Base-by-base conservation (phyloP, 257 asterid species). In the Nicotiana obtusifolia region DNA sequence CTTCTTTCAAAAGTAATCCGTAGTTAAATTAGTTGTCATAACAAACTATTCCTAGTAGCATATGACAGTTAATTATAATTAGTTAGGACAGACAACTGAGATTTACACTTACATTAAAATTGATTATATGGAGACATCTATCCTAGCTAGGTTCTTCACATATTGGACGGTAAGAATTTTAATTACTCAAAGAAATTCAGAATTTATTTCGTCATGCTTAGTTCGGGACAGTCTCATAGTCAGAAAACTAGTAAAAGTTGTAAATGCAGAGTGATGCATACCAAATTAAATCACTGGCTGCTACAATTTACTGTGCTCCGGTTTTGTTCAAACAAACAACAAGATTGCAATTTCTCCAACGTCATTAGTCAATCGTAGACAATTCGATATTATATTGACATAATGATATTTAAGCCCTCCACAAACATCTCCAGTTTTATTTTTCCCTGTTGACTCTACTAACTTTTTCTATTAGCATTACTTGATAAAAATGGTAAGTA, bases 211-310 rank as follows among this genome's bases (percentile, higher is more conserved):
- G 5, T 69, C 35, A 41, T 52, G 3, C 28, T 7, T 44, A 44
- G 0, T 44, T 44, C n/a, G 19, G 19, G 59, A 67, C 54, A 67
- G 4, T 30, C 10, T 67, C 24, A 33, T 49, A 66, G 2, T 7
- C 77, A 17, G 10, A 69, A 11, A 69, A n/a, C 6, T n/a, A 5
- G 6, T 11, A 11, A 19, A 69, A 10, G 9, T 11, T 5, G 0
- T 13, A 33, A 41, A 69, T 41, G 78, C 64, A 80, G 82, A 80
- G 82, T 64, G 82, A 80, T 80, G 82, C 82, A 10, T 80, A 80
- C 16, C 82, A n/a, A n/a, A n/a, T n/a, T n/a, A 80, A 80, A 16
- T 77, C 47, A 80, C 82, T 6, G 82, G 82, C 7, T 80, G 82
- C 64, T 80, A 80, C 64, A 80, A 80, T 15, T 44, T 80, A 68